A percentile compares a stretch with the other conserved stretches of the same genome.
These are phyloP conservation scores for Pseudophaeomoniella oleicola DNA, from an alignment of 2,329 filamentous ascomycete genomes.

Conservation along the genomic window DNA sequence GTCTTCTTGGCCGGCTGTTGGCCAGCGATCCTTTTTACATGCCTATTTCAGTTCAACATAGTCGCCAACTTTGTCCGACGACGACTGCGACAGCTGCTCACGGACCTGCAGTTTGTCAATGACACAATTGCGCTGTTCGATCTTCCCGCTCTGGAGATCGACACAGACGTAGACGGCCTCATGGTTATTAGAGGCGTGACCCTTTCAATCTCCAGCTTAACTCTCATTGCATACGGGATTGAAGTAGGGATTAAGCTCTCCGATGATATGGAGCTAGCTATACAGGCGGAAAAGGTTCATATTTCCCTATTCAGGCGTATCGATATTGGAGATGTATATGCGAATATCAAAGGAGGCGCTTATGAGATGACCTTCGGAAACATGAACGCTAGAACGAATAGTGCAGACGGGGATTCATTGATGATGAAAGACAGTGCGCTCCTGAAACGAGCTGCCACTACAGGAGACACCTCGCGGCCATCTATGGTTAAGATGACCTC, in stretches of 20 bases:
- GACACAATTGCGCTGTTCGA: conserved; percentile 36
- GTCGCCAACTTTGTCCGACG: conserved; percentile 21
- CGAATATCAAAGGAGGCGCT: conserved; percentile 39
- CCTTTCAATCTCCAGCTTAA: conserved; percentile 34
- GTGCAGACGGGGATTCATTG: conserved; percentile 23
- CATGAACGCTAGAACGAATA: conserved; percentile 19
- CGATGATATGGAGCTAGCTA: conserved; percentile 38
- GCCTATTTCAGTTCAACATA: conserved; percentile 31
- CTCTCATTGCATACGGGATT: conserved; percentile 35
- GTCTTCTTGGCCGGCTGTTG: conserved; percentile 28
- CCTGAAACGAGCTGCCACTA: conserved; percentile 23
- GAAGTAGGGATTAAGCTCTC: conserved; percentile 38
- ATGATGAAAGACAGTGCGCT: conserved; percentile 31
- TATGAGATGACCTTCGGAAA: conserved; percentile 34
- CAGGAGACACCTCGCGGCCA: conserved; percentile 8
- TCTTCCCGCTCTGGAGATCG: conserved; percentile 38
- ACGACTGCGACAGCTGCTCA: conserved; percentile 21
- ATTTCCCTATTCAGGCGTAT: conserved; percentile 35
- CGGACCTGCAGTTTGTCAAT: conserved; percentile 33
- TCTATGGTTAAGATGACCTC: conserved; percentile 12
- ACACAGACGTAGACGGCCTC: conserved; percentile 37
- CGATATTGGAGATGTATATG: conserved; percentile 37
- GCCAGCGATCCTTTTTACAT: conserved; percentile 25
- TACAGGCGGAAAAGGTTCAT: conserved; percentile 33
- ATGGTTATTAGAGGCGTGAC: conserved; percentile 39